phyloP scores from a whole-genome alignment of 306 rosid genomes.

The Corylus avellana region DNA sequence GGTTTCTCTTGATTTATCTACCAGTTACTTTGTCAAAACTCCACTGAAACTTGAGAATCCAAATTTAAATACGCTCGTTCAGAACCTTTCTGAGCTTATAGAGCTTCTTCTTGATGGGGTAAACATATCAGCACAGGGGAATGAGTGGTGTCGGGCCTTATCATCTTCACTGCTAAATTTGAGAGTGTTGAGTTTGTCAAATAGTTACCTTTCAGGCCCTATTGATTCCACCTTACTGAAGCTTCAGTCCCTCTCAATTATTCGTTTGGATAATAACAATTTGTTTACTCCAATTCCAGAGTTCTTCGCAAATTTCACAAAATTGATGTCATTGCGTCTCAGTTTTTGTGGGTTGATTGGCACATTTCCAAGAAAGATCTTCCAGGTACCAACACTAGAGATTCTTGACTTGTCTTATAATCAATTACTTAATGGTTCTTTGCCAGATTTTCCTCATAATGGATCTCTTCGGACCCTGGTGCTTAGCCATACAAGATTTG shows the following conservation, averaged over 20 bases:
- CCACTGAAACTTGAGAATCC: slow-evolving; percentile 38
- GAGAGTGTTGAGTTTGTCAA: slow-evolving; percentile 33
- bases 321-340: slow-evolving; percentile 22
- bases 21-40: background rate
- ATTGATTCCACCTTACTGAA: slow-evolving; percentile 18
- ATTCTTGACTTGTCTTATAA: slow-evolving; percentile 29
- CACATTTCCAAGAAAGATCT: slow-evolving; percentile 32
- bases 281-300: slow-evolving; percentile 32
- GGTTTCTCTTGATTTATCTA: slow-evolving; percentile 43
- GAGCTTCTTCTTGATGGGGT: slow-evolving; percentile 56
- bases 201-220: slow-evolving; percentile 37
- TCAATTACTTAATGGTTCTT: slow-evolving; percentile 20
- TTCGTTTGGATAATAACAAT: slow-evolving; percentile 27
- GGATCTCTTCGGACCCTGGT: slow-evolving; percentile 5
- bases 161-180: slow-evolving; percentile 3
- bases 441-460: slow-evolving; percentile 7
- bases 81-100: slow-evolving; percentile 31
- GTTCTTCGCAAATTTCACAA: slow-evolving; percentile 26
- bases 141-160: slow-evolving; percentile 46
- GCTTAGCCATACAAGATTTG: background rate
- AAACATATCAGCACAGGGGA: slow-evolving; percentile 31
- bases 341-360: slow-evolving; percentile 18
- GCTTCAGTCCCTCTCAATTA: slow-evolving; percentile 26
- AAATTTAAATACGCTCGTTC: slow-evolving; percentile 26
- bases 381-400: slow-evolving; percentile 29